Percentiles rank a stretch among this genome's conserved stretches.
Evolutionary conservation across 768 basidiomycete genomes (phyloP).

Genomic region (Macrolepiota fuliginosa): DNA sequence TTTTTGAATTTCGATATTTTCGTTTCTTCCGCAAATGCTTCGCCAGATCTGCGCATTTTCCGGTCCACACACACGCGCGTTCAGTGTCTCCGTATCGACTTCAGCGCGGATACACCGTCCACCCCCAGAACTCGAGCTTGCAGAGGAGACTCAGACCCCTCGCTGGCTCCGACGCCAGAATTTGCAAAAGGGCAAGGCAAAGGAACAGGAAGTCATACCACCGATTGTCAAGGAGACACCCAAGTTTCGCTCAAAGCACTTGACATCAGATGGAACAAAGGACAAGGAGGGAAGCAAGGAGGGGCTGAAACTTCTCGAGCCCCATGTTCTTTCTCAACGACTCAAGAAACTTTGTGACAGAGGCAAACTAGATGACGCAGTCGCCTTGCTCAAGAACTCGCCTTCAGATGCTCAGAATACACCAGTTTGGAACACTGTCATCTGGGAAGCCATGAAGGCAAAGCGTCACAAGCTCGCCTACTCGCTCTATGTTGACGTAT

Average conservation of each 20-base stretch:
- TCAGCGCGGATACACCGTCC: background rate
- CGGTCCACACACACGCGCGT: background rate
- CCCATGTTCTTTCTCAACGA: constrained; percentile 58
- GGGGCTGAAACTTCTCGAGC: constrained; percentile 47
- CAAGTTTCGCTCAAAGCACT: constrained; percentile 38
- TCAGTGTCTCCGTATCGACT: background rate
- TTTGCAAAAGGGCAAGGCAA: constrained; percentile 11
- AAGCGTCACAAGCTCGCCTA: constrained; percentile 59
- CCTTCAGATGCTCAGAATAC: constrained; percentile 75
- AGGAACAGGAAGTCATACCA: background rate
- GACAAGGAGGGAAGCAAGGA: constrained; percentile 19
- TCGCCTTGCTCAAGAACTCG: constrained; percentile 62
- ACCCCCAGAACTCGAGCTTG: background rate
- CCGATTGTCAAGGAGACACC: constrained; percentile 9
- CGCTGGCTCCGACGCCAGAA: constrained; percentile 29
- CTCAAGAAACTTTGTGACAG: constrained; percentile 55
- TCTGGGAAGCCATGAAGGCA: constrained; percentile 60
- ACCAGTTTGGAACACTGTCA: constrained; percentile 77
- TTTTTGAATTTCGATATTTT: background rate
- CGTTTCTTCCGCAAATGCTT: background rate
- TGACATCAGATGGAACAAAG: constrained; percentile 9
- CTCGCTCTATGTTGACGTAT: constrained; percentile 67
- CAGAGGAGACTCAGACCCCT: constrained; percentile 17
- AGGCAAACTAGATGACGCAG: constrained; percentile 59
- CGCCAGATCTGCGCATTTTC: background rate